Evolutionary conservation across 495 filamentous ascomycete species (phyloP).

Genomic region (Annulohypoxylon nitens): DNA sequence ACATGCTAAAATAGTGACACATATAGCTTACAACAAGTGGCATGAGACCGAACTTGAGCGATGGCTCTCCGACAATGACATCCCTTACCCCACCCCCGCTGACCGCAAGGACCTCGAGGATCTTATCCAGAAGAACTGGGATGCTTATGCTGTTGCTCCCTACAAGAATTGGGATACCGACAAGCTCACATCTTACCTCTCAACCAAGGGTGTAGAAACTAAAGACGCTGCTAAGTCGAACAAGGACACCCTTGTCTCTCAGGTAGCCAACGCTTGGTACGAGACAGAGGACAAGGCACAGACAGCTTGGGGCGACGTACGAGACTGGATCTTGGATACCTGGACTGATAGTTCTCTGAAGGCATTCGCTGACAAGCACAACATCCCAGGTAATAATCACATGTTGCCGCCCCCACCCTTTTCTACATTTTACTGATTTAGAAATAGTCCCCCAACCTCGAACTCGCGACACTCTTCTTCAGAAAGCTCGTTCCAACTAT

Average conservation of each 20-base stretch:
- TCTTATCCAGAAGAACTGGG: slow-evolving; percentile 90
- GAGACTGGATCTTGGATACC: slow-evolving; percentile 95
- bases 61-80: slow-evolving; percentile 94
- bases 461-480: slow-evolving; percentile 84
- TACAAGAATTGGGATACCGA: slow-evolving; percentile 79
- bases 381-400: slow-evolving; percentile 72
- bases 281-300: slow-evolving; percentile 80
- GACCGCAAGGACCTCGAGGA: slow-evolving; percentile 88
- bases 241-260: slow-evolving; percentile 74
- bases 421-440: background rate
- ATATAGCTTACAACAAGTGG: slow-evolving; percentile 95
- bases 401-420: background rate
- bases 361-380: slow-evolving; percentile 88
- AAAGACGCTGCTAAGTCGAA: slow-evolving; percentile 72
- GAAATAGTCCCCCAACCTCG: slow-evolving; percentile 77
- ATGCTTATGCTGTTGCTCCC: slow-evolving; percentile 71
- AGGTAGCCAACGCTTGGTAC: slow-evolving; percentile 79
- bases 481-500: slow-evolving; percentile 83
- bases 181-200: slow-evolving; percentile 74
- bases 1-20: slow-evolving; percentile 29
- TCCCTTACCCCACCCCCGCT: slow-evolving; percentile 86
- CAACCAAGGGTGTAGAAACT: slow-evolving; percentile 74
- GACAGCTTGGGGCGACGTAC: slow-evolving; percentile 75
- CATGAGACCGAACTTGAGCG: slow-evolving; percentile 97
- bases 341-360: slow-evolving; percentile 82